phyloP scores from a whole-genome alignment of 2,329 filamentous ascomycete genomes.

The Neurospora sp. region DNA sequence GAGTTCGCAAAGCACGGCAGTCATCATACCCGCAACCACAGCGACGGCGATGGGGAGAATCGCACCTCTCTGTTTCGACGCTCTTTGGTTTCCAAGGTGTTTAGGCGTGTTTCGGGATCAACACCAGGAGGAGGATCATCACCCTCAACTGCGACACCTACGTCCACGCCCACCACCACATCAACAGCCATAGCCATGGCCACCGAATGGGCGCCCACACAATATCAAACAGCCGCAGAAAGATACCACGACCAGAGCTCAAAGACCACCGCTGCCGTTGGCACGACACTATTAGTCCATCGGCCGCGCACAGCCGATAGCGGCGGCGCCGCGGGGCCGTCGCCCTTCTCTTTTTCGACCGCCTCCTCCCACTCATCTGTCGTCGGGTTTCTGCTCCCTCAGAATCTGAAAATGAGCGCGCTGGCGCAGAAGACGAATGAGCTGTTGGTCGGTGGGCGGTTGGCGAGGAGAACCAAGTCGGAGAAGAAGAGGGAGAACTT shows the following conservation, averaged over 20 bases:
- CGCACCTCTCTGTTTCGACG: neutral
- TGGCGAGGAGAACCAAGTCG: constrained; percentile 8
- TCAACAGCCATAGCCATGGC: neutral
- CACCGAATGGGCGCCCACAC: neutral
- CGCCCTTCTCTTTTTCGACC: neutral
- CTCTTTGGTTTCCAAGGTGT: constrained; percentile 8
- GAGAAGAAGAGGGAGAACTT: constrained; percentile 27
- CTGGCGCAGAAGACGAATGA: constrained; percentile 2
- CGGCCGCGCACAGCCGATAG: neutral
- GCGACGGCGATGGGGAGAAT: neutral
- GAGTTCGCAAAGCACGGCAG: neutral
- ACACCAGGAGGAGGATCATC: neutral
- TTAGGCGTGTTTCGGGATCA: constrained; percentile 1
- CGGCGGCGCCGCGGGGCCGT: neutral
- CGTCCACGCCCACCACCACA: neutral
- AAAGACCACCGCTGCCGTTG: neutral
- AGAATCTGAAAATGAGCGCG: neutral
- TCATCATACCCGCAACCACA: neutral
- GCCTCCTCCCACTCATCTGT: neutral
- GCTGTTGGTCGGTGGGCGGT: neutral
- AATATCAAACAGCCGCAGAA: neutral
- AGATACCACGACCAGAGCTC: neutral
- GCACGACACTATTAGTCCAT: neutral
- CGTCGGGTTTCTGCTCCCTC: neutral
- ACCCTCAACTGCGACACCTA: neutral